Conservation (phyloP, 164 flowering plant species). For the grape (Vitis vinifera) region DNA sequence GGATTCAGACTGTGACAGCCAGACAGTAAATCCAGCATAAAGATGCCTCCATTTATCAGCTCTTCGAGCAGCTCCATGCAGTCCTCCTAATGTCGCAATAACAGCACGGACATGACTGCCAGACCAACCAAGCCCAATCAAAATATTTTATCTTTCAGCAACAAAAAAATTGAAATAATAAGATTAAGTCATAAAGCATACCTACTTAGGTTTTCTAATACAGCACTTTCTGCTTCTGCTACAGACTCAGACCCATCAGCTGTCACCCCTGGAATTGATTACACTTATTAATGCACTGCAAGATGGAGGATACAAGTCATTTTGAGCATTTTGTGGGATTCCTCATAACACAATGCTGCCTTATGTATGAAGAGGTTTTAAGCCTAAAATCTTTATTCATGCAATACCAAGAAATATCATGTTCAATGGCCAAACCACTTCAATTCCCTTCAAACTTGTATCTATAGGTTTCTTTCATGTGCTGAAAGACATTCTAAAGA, state of each 20-base stretch:
- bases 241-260: constrained; percentile 76
- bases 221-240: constrained; percentile 67
- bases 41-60: constrained; percentile 83
- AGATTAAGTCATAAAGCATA: constrained; percentile 18
- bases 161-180: neutral
- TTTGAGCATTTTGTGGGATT: constrained; percentile 2
- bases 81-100: constrained; percentile 87
- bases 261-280: constrained; percentile 68
- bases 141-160: neutral
- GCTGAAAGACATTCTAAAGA: too few species aligned
- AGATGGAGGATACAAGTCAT: constrained; percentile 19
- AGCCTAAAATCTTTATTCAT: neutral
- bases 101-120: constrained; percentile 85
- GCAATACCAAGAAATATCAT: too few species aligned
- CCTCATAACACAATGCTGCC: neutral
- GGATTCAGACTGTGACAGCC: constrained; percentile 83
- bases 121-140: constrained; percentile 8
- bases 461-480: too few species aligned
- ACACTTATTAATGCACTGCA: constrained; percentile 45
- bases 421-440: too few species aligned
- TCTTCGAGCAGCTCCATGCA: constrained; percentile 75
- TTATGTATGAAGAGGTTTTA: neutral
- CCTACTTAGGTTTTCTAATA: constrained; percentile 91
- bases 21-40: constrained; percentile 84
- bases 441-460: too few species aligned